phyloP scores from a whole-genome alignment of 1,284 basidiomycete genomes.

The Fistulinella cinereoalba region DNA sequence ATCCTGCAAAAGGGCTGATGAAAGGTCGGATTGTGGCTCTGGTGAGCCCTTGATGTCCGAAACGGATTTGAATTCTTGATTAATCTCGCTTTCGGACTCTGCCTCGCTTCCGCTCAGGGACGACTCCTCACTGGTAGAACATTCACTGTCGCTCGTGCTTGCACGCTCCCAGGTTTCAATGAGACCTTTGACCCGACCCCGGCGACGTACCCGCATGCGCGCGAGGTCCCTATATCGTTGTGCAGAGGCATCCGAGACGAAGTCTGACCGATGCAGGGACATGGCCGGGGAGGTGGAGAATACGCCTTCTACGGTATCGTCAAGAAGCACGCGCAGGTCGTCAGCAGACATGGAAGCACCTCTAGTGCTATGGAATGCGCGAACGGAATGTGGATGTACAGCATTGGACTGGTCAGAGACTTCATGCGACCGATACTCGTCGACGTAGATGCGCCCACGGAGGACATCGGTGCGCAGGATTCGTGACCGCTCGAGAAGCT shows the following conservation, averaged over 20 bases:
- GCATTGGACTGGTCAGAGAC: constrained; percentile 12
- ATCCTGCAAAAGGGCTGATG: neutral
- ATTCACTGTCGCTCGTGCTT: constrained; percentile 27
- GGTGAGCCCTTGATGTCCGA: neutral
- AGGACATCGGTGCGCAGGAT: constrained; percentile 27
- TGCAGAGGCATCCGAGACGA: constrained; percentile 23
- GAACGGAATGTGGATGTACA: constrained; percentile 3
- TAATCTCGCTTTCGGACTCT: constrained; percentile 23
- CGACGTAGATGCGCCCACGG: constrained; percentile 22
- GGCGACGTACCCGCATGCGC: constrained; percentile 25
- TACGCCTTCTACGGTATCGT: neutral
- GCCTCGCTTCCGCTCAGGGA: constrained; percentile 21
- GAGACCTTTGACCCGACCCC: constrained; percentile 33
- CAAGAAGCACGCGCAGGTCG: constrained; percentile 18
- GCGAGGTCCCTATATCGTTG: constrained; percentile 35
- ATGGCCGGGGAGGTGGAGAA: constrained; percentile 16
- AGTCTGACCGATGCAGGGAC: constrained; percentile 26
- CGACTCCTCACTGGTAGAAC: constrained; percentile 18
- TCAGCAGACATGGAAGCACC: constrained; percentile 25
- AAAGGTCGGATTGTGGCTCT: constrained; percentile 1
- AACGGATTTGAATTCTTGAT: neutral
- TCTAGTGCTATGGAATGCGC: constrained; percentile 6
- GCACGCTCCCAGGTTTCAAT: constrained; percentile 30
- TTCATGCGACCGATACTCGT: constrained; percentile 20
- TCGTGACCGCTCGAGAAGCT: constrained; percentile 23